These are phyloP conservation scores for Panaeolus papilionaceus DNA, from an alignment of 768 basidiomycete genomes.

Conservation along the genomic window DNA sequence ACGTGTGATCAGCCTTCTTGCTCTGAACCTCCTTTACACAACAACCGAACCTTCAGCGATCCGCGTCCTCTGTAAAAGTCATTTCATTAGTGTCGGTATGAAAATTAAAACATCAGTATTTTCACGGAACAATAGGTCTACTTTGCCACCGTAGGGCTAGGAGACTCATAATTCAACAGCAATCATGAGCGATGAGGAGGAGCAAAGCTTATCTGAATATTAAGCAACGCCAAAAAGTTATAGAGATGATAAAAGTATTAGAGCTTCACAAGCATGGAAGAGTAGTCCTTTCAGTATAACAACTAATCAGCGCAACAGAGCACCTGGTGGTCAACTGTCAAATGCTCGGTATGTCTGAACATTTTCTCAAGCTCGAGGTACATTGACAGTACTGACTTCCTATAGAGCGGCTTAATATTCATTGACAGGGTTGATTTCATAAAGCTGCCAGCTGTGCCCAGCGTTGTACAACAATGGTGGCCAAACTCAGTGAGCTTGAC, in stretches of 20 bases:
- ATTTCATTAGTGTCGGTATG: neutral
- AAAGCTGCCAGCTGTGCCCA: neutral
- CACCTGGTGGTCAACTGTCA: too few species aligned
- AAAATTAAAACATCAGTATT: neutral
- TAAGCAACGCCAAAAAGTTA: neutral
- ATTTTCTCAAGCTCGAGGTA: neutral
- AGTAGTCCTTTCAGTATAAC: neutral
- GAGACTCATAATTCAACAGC: neutral
- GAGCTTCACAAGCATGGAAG: neutral
- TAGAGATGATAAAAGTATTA: neutral
- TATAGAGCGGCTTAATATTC: neutral
- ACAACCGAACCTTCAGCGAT: neutral
- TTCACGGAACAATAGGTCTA: neutral
- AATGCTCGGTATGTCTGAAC: neutral
- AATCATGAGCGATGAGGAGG: neutral
- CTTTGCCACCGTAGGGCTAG: neutral
- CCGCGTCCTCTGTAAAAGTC: neutral
- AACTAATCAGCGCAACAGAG: too few species aligned
- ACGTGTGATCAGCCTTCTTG: neutral
- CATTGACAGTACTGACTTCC: neutral
- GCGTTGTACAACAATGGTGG: constrained; percentile 7
- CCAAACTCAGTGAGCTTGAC: neutral
- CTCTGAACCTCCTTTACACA: neutral
- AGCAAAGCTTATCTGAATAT: neutral
- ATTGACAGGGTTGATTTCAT: neutral